Base-by-base conservation (phyloP, 345 rosid genomes). In the Raphanus raphanistrum region DNA sequence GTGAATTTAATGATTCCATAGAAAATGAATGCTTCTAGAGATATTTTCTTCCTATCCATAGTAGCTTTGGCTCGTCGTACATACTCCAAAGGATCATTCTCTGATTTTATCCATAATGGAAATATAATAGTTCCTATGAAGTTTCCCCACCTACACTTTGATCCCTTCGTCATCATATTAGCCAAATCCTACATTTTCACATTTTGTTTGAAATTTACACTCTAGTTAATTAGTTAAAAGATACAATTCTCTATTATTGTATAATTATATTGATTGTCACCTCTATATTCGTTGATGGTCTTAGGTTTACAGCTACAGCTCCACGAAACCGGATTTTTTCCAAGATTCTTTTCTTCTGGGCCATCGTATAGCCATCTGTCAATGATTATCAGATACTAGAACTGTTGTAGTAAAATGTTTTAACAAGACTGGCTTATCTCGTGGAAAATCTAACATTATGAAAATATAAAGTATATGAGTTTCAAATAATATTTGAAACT, bases 81-180 rank as follows among this genome's bases (percentile, higher is more conserved):
- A 35, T 87, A 84, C 28, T 84, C 85, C 63, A 89, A 72, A 1
- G 89, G 92, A 71, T 86, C 87, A 13, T 75, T 66, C 25, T 73
- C 77, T 3, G 78, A 61, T 25, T 68, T 80, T 16, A 87, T 78
- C 66, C 67, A 83, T 29, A 87, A 73, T 6, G 92, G 92, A 31
- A 87, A 38, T 54, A 87, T 31, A 5, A 87, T 64, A 43, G 66
- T 73, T 5, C 90, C 89, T 10, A 89, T 75, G 77, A 79, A 75
- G 36, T 86, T 89, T 0, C 89, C 93, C 90, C 90, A 89, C 21
- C 79, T 77, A 66, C 75, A 84, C 66, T 84, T 77, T 6, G 84
- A 73, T 41, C 72, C 76, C 48, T 85, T 84, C 2, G 75, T 78
- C 88, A 87, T 87, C 85, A 85, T 84, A 77, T 82, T 65, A 27